Conservation (phyloP, 2,329 filamentous ascomycete species). For the Fusarium sp. region DNA sequence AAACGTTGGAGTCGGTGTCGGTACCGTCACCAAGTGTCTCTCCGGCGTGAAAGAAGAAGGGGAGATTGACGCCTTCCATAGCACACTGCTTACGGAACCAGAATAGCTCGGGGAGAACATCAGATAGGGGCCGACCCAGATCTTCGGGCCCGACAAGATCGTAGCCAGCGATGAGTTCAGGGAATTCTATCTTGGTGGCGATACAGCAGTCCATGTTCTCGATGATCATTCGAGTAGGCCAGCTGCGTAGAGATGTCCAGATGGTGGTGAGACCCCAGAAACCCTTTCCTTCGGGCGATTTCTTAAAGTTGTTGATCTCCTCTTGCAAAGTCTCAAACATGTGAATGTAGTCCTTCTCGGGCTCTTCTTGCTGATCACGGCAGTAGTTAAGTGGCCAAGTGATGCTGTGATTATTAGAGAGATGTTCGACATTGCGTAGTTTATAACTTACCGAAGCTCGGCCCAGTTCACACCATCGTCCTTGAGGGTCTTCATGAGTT, state of each 20-base stretch:
- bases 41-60: constrained; percentile 96
- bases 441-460: constrained; percentile 70
- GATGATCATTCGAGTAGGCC: constrained; percentile 73
- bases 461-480: constrained; percentile 87
- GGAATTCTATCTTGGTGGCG: constrained; percentile 80
- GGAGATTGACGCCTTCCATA: constrained; percentile 81
- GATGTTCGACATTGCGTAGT: not conserved
- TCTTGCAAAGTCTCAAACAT: constrained; percentile 81
- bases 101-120: constrained; percentile 85
- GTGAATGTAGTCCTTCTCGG: constrained; percentile 74
- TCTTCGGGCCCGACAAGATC: constrained; percentile 93
- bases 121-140: constrained; percentile 76
- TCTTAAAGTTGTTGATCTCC: constrained; percentile 81
- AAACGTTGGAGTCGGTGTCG: constrained; percentile 82
- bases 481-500: constrained; percentile 77
- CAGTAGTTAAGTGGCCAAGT: constrained; percentile 80
- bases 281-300: constrained; percentile 73
- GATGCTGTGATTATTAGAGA: constrained; percentile 58
- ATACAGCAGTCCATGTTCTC: constrained; percentile 91
- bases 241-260: constrained; percentile 79
- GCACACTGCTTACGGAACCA: constrained; percentile 92
- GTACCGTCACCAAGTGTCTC: constrained; percentile 83
- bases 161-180: constrained; percentile 85
- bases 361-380: constrained; percentile 70
- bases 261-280: constrained; percentile 91